Evolutionary conservation across 2,329 filamentous ascomycete genomes (phyloP).

Genomic region (Nannizzia gypsea): DNA sequence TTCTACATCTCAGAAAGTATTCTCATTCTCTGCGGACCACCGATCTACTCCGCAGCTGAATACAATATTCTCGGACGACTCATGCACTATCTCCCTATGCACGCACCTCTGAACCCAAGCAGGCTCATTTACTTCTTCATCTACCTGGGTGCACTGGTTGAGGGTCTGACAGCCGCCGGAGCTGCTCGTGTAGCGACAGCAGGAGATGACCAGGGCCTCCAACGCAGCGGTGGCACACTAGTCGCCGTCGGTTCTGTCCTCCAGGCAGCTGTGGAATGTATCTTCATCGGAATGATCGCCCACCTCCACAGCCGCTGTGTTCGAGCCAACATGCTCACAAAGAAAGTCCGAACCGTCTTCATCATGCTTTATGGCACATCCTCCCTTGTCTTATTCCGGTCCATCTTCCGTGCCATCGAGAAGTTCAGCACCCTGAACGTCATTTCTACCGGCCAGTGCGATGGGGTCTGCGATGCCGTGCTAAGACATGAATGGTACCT

Average conservation of each 20-base stretch:
- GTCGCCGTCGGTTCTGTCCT: conserved; percentile 22
- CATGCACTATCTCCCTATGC: conserved; percentile 30
- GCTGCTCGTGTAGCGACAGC: conserved; percentile 19
- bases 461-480: conserved; percentile 19
- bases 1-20: conserved; percentile 27
- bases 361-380: conserved; percentile 29
- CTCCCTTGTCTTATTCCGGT: conserved; percentile 24
- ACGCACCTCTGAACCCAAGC: conserved; percentile 27
- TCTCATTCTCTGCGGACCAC: conserved; percentile 26
- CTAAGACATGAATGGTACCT: conserved; percentile 28
- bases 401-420: conserved; percentile 28
- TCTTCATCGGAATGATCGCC: conserved; percentile 20
- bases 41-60: conserved; percentile 28
- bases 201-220: conserved; percentile 12
- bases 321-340: conserved; percentile 17
- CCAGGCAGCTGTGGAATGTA: conserved; percentile 23
- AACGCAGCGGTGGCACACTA: conserved; percentile 19
- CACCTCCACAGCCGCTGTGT: conserved; percentile 21
- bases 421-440: conserved; percentile 20
- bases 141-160: conserved; percentile 26
- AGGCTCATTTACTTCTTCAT: conserved; percentile 28
- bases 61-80: conserved; percentile 29
- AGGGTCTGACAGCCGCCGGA: conserved; percentile 24
- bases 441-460: conserved; percentile 13
- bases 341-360: conserved; percentile 23